Percentiles rank a stretch among this genome's conserved stretches.
Evolutionary conservation across 2,329 filamentous ascomycete genomes (phyloP).

Genomic region (Calonectria fujianensis): DNA sequence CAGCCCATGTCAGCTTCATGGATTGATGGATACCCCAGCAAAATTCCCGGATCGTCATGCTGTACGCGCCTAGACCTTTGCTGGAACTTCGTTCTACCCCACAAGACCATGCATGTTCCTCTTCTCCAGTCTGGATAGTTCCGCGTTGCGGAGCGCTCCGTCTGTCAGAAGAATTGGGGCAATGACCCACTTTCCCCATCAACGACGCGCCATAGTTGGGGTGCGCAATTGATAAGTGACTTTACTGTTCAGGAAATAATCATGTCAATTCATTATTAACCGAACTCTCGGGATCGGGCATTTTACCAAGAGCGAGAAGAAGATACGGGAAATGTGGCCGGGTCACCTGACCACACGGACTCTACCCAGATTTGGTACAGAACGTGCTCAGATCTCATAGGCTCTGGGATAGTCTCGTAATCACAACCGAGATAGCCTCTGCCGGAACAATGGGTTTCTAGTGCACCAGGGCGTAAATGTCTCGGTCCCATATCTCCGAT

Average conservation of each 20-base stretch:
- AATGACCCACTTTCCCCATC: not conserved
- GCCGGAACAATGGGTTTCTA: not conserved
- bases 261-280: not conserved
- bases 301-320: not conserved
- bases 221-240: not conserved
- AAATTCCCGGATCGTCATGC: not conserved
- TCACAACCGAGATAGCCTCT: no score
- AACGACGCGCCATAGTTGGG: not conserved
- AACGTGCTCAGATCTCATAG: not conserved
- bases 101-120: not conserved
- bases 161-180: not conserved
- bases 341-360: not conserved
- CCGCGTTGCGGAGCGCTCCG: constrained; percentile 3
- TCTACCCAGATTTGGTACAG: not conserved
- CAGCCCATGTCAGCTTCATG: not conserved
- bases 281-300: not conserved
- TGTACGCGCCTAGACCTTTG: not conserved
- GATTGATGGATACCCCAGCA: not conserved
- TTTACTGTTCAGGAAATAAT: not conserved
- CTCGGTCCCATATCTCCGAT: not conserved
- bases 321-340: not conserved
- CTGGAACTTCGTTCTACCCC: no score
- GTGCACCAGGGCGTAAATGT: not conserved
- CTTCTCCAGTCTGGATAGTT: not conserved
- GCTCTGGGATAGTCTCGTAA: not conserved